Evolutionary conservation across 768 basidiomycete species (phyloP), one percentile per base, ranked within the genome.

Genomic region (Hygrocybe coccinea): DNA sequence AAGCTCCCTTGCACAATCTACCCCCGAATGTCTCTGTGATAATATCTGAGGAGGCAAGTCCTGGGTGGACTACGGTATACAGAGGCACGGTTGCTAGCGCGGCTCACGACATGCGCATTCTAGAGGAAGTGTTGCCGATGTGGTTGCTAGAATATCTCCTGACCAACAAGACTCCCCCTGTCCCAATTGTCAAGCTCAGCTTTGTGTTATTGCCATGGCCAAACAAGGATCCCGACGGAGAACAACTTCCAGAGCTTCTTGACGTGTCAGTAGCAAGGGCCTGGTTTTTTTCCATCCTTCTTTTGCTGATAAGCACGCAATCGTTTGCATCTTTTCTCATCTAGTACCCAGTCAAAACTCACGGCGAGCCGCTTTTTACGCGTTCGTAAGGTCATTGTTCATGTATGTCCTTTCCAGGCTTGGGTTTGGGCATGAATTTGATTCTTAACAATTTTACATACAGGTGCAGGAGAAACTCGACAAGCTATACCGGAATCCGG

Each of bases 121-220:
- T 97, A 35, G 94, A 97, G 70, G 81, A 84, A 62, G 78, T 73
- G 37, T 83, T 92, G 76, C 95, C 95, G 2, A 64, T 85, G 60
- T 98, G 95, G 95, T 72, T 97, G 47, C 72, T 92, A 50, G 91
- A 97, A 67, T 95, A 87, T 62, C 71, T 97, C 37, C 76, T 97
- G 37, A 70, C 83, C 12, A 87, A 88, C 60, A 84, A 80, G 64
- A 71, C 80, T 12, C 60, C 77, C 24, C 64, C 76, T 0, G 80
- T 83, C 14, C 74, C 79, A 5, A 65, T 76, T 11, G 74, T 80
- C 50, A 99, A 98, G 74, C 67, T 97, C 43, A 91, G 92, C 62
- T 99, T 98, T 66, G 82, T 95, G 17, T 70, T 99, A 36, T 74
- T 95, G 58, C 93, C 95, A 1, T 89, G 82, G 81, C 74, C 71